A percentile compares a stretch with the other conserved stretches of the same genome.
These are phyloP conservation scores for Ustilago trichophora DNA, from an alignment of 1,284 basidiomycete genomes.

Conservation along the genomic window DNA sequence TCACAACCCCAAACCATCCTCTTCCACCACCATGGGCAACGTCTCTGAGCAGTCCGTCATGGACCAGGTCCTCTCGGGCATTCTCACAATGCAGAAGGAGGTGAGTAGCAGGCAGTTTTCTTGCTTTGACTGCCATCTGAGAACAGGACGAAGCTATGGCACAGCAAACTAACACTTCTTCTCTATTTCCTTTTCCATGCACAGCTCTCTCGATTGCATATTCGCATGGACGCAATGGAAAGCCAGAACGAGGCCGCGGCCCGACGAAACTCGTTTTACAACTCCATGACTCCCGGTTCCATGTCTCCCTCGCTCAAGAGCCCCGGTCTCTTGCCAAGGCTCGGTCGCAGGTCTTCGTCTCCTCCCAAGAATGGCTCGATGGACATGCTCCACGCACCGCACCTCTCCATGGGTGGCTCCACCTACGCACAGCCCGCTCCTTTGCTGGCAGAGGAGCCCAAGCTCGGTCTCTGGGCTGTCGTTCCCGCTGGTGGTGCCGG, in stretches of 20 bases:
- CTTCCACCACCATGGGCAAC: constrained; percentile 38
- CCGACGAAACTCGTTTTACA: constrained; percentile 42
- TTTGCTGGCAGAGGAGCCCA: constrained; percentile 56
- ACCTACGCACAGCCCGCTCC: constrained; percentile 47
- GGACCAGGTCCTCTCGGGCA: constrained; percentile 56
- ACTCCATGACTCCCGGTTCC: constrained; percentile 20
- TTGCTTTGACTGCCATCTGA: no score
- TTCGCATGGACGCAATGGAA: constrained; percentile 55
- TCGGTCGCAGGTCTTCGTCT: constrained; percentile 40
- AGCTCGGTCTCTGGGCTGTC: constrained; percentile 62
- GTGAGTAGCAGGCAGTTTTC: no score
- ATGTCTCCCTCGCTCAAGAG: constrained; percentile 43
- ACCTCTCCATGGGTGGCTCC: constrained; percentile 34
- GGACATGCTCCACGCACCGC: constrained; percentile 33
- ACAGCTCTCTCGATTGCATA: constrained; percentile 53
- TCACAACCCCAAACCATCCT: not conserved
- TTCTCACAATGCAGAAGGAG: constrained; percentile 60
- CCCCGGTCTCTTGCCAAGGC: constrained; percentile 30
- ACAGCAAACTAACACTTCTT: not conserved
- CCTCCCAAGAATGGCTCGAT: constrained; percentile 40
- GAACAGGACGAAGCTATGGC: no score
- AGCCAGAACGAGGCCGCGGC: constrained; percentile 25
- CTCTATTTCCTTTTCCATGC: not conserved
- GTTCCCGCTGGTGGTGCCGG: constrained; percentile 65
- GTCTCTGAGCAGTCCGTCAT: constrained; percentile 32